These are phyloP conservation scores for Phyllosticta citrichinensis DNA, from an alignment of 2,329 filamentous ascomycete species.

Conservation along the genomic window DNA sequence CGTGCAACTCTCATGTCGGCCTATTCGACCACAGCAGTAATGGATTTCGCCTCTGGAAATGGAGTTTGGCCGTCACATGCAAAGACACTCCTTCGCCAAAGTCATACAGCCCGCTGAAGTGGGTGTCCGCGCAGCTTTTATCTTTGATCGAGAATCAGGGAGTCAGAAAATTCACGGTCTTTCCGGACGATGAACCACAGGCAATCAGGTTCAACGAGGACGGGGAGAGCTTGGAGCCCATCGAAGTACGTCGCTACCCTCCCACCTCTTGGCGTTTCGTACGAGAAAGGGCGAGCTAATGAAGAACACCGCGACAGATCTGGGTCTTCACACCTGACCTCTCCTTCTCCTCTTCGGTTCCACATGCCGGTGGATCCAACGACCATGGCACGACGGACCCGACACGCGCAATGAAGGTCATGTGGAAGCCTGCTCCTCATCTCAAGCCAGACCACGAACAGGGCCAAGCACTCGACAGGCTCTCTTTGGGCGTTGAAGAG, in stretches of 20 bases:
- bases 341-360: slow-evolving; percentile 38
- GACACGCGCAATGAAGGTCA: slow-evolving; percentile 46
- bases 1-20: slow-evolving; percentile 29
- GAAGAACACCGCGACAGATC: slow-evolving; percentile 26
- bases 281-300: no score
- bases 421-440: slow-evolving; percentile 35
- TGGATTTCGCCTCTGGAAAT: slow-evolving; percentile 43
- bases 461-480: slow-evolving; percentile 21
- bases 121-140: slow-evolving; percentile 47
- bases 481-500: slow-evolving; percentile 39
- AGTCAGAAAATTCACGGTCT: slow-evolving; percentile 39
- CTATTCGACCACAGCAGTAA: slow-evolving; percentile 32
- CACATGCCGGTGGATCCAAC: not conserved
- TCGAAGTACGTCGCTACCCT: not conserved
- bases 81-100: not conserved
- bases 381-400: slow-evolving; percentile 28
- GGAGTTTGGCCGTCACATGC: slow-evolving; percentile 28
- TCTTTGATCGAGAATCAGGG: slow-evolving; percentile 46
- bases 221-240: not conserved
- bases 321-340: slow-evolving; percentile 54
- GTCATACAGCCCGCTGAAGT: slow-evolving; percentile 27
- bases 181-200: not conserved
- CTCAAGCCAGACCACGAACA: slow-evolving; percentile 12
- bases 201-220: not conserved
- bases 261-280: no score